Percentiles rank a stretch among this genome's conserved stretches.
These are phyloP conservation scores for Tuber borchii DNA, from an alignment of 495 filamentous ascomycete species.

Conservation along the genomic window DNA sequence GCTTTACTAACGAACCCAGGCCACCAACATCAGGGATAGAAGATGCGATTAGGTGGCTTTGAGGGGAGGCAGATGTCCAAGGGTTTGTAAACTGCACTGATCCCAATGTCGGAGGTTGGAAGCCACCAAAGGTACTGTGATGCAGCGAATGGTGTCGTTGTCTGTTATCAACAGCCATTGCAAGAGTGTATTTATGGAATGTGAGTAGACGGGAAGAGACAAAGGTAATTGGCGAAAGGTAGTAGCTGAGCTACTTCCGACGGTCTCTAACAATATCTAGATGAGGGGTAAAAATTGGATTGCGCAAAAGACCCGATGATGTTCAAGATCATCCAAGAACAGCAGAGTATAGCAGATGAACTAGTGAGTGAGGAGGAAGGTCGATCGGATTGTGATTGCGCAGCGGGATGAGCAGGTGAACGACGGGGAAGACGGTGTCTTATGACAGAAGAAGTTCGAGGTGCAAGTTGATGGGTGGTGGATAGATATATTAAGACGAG, in stretches of 20 bases:
- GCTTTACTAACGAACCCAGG: constrained; percentile 34
- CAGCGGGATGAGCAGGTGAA: constrained; percentile 34
- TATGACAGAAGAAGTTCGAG: constrained; percentile 17
- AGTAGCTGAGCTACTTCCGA: neutral
- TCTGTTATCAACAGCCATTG: constrained; percentile 80
- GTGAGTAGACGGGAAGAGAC: constrained; percentile 9
- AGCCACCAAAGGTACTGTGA: constrained; percentile 68
- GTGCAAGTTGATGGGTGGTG: neutral
- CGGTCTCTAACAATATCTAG: neutral
- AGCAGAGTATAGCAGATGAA: constrained; percentile 35
- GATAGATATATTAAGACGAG: constrained; percentile 1
- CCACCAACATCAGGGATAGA: constrained; percentile 34
- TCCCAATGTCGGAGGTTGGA: constrained; percentile 60
- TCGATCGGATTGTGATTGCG: constrained; percentile 32
- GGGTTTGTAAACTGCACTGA: constrained; percentile 88
- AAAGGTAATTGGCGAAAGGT: constrained; percentile 17
- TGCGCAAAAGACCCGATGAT: constrained; percentile 24
- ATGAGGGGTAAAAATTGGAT: constrained; percentile 25
- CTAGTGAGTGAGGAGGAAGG: constrained; percentile 23
- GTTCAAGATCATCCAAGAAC: constrained; percentile 37
- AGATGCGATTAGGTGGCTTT: constrained; percentile 49
- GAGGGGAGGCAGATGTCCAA: constrained; percentile 63
- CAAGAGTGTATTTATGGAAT: constrained; percentile 50
- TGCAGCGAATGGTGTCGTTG: constrained; percentile 74
- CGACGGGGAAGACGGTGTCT: constrained; percentile 29